Evolutionary conservation across 1,284 basidiomycete species (phyloP), one percentile per base, ranked within the genome.

Genomic region (Termitomyces sp.): DNA sequence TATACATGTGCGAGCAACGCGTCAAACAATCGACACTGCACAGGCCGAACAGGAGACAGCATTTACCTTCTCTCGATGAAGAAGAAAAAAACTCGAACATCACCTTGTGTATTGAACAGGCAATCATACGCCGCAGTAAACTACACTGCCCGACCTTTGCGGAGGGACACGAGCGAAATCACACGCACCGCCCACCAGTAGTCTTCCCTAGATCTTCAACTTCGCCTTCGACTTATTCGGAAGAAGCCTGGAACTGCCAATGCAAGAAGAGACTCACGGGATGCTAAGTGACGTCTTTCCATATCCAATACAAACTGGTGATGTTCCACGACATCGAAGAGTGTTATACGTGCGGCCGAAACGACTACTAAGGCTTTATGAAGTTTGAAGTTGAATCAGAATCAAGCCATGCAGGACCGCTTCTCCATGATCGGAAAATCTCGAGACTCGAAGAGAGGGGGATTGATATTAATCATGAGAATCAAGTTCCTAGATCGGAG

Each of bases 251-350:
- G 31, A 3, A 1, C 21, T 35, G 33, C 33, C 21, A 13, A 24
- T 13, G 28, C 16, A 24, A 2, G 21, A 2, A 24, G 21, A 24
- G 21, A 24, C 21, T 24, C 21, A 24, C 21, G 5, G 3, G 21
- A 24, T 24, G 21, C 3, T 30, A 48, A 21, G 26, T 48, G 1
- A 39, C n/a, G 43, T 33, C 30, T 31, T 16, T 10, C 26, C 11
- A 21, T 21, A 19, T 10, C 21, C 19, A 39, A 11, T n/a, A 10
- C n/a, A 4, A 38, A 18, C 6, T 38, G 28, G 28, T 50, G 45
- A 52, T 52, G 40, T 40, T 39, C 51, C 51, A 48, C 51, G 24
- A 19, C 45, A 35, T 31, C 9, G 4, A 38, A 35, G 50, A 46
- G 14, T 21, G 1, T 34, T 8, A n/a, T 26, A 28, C 16, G 13